These are phyloP conservation scores for Elsinoe necatrix DNA, from an alignment of 2,329 filamentous ascomycete genomes.

Conservation along the genomic window DNA sequence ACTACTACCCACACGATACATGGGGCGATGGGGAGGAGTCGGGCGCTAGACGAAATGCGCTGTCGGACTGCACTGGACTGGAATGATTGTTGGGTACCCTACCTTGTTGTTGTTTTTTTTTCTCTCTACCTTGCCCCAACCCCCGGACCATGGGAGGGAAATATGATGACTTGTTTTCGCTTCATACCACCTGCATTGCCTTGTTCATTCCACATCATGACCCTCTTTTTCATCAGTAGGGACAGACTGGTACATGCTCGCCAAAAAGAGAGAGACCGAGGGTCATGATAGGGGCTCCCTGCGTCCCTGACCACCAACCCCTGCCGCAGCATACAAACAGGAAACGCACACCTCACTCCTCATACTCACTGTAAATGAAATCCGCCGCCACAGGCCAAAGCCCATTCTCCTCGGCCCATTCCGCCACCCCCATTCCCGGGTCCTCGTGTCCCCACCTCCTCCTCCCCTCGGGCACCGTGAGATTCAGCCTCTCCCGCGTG, in stretches of 20 bases:
- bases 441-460: constrained; percentile 49
- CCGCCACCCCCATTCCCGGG: constrained; percentile 41
- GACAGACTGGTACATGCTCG: too few relatives aligned
- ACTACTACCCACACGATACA: too few relatives aligned
- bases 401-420: constrained; percentile 43
- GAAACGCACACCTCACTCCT: constrained; percentile 35
- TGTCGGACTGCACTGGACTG: not conserved
- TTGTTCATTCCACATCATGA: not conserved
- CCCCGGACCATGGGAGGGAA: not conserved
- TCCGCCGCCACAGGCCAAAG: constrained; percentile 41
- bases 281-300: too few relatives aligned
- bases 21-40: too few relatives aligned
- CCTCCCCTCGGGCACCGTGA: constrained; percentile 42
- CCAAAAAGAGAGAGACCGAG: too few relatives aligned
- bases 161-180: not conserved
- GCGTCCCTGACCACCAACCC: not conserved
- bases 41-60: not conserved
- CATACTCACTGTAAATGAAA: constrained; percentile 41
- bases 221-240: too few relatives aligned
- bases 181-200: not conserved
- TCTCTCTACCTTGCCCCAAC: too few relatives aligned
- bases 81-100: not conserved
- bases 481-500: constrained; percentile 33
- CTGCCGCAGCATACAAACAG: too few relatives aligned
- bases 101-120: not conserved